Evolutionary conservation across 805 yeast genomes (phyloP), one percentile per base, ranked within the genome.

Genomic region (Barnettozyma populi): DNA sequence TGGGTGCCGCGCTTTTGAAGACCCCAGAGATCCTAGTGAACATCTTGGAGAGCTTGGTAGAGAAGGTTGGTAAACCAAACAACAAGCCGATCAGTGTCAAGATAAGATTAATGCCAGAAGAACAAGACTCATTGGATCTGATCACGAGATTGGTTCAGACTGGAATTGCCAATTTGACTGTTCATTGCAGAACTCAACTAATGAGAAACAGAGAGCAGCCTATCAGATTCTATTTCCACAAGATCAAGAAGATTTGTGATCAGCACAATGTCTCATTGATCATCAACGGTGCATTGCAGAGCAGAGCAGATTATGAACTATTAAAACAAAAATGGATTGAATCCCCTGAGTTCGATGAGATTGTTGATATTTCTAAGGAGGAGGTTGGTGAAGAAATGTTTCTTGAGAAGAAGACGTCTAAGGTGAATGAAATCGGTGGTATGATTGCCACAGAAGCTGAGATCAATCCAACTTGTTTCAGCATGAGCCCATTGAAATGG

Each of bases 361-460:
- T 48, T 21, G 48, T 45, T 10, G 41, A 36, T 16, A 10, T 32
- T 6, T 31, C 36, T 5, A 34, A 38, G 21, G 35, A 42, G 13
- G 43, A 39, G 1, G 36, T 24, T 5, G 20, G 14, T 24, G 46
- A 31, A 11, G 43, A 37, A 14, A 32, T 34, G 18, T 46, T 38
- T 25, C 13, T 32, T 8, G 19, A 37, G 1, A 19, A 19, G 36
- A 46, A 46, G 24, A 43, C 19, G 1, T 19, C 34, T 4, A 45
- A 75, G 55, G 79, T 82, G 1, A 73, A 74, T 2, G 77, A 78
- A 44, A 67, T 84, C n/a, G 96, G 98, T 4, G 90, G 88, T 7
- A 92, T 94, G 99, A 81, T 90, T 58, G 99, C 97, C 1, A 84
- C 88, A 29, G 80, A 81, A 27, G 98, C 97, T 0, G 98, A 94